Evolutionary conservation across 805 yeast genomes (phyloP).

Genomic region (Kuraishia ogatae): DNA sequence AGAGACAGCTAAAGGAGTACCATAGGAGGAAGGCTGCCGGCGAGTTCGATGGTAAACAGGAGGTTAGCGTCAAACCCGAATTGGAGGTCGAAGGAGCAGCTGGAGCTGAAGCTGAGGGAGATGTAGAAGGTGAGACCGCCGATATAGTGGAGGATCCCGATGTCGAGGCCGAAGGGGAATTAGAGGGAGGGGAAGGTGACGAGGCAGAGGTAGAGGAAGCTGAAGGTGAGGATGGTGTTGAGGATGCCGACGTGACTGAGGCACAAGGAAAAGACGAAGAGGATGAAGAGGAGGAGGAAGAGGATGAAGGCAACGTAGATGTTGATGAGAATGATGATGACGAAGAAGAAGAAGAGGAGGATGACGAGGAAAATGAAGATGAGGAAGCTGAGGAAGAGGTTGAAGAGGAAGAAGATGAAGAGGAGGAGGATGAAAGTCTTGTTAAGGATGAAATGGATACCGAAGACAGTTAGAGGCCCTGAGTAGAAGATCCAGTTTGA

Average conservation of each 20-base stretch:
- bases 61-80: constrained; percentile 3
- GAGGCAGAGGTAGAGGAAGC: constrained; percentile 1
- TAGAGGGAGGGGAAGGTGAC: constrained; percentile 3
- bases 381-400: background rate
- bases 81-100: background rate
- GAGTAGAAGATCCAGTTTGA: too few relatives aligned
- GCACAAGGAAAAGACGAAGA: background rate
- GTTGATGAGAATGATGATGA: background rate
- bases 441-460: background rate
- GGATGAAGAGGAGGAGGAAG: background rate
- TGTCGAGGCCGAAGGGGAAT: constrained; percentile 1
- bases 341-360: background rate
- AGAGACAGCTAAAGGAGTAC: constrained; percentile 53
- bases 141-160: constrained; percentile 3
- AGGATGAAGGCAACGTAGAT: background rate
- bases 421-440: background rate
- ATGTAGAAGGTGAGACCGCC: constrained; percentile 3
- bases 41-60: constrained; percentile 3
- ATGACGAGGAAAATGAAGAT: background rate
- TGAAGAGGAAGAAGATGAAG: background rate
- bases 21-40: constrained; percentile 8
- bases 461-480: background rate
- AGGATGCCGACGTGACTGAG: background rate
- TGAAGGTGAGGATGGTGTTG: background rate
- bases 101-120: background rate